Base-by-base conservation (phyloP, 2,329 filamentous ascomycete genomes). In the Tolypocladium inflatum region DNA sequence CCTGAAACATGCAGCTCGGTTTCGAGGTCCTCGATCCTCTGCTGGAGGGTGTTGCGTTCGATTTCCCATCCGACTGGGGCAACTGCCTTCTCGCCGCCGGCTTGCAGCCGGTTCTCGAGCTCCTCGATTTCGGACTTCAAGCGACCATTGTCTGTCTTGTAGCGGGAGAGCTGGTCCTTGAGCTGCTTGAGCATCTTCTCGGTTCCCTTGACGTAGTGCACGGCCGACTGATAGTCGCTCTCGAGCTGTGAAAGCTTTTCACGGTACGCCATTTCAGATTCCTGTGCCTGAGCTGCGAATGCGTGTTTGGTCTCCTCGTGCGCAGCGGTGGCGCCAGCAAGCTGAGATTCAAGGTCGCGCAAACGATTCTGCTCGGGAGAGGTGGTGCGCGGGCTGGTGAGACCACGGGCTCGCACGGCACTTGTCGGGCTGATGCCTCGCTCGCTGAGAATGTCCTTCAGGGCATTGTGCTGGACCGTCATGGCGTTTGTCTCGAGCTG, bases 181-280 rank as follows among this genome's bases (percentile, higher is more conserved):
- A 99, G 93, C 73, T 95, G 93, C 74, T 94, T 92, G 54, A 99
- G 83, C 91, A 99, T 97, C 81, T 97, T 97, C 74, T 99, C 94
- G 1, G 94, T 97, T 59, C 94, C 94, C 74, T 96, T 95, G 64
- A 99, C 90, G 68, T 99, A 99, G 73, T 97, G 94, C 55, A 97
- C 92, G 19, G 94, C 93, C 48, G 94, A 96, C 73, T 97, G 91
- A 71, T 99, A 97, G 71, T 99, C 94, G 70, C 92, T 96, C 74
- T 97, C 92, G 38, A 99, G 84, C 69, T 96, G 92, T 59, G 90
- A 84, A 56, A 99, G 81, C 73, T 97, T 97, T 71, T 97, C 92
- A 61, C 92, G 89, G 75, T 96, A 97, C 53, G 89, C 84, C 57
- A 85, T 82, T 70, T 96, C 93, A n/a, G 91, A 88, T 67, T 96